Conservation (phyloP, 2,329 filamentous ascomycete species). For the Pyricularia grisea region DNA sequence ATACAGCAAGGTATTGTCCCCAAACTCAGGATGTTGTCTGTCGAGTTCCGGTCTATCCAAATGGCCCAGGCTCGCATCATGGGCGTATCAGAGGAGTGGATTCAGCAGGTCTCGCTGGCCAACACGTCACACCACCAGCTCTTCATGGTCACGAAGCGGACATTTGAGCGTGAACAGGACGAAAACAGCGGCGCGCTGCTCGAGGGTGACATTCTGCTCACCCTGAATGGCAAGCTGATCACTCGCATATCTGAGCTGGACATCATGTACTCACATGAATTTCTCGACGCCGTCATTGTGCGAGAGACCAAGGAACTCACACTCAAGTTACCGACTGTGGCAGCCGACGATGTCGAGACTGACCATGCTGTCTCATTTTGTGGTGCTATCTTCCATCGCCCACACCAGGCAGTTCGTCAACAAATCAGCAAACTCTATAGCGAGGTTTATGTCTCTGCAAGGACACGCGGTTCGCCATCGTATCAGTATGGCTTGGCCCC, state of each 20-base stretch:
- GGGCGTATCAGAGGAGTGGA: slow-evolving; percentile 95
- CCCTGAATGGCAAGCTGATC: slow-evolving; percentile 83
- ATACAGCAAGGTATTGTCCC: slow-evolving; percentile 74
- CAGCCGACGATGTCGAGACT: slow-evolving; percentile 86
- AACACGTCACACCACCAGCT: slow-evolving; percentile 92
- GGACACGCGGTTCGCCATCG: slow-evolving; percentile 71
- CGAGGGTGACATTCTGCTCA: slow-evolving; percentile 89
- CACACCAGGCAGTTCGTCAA: slow-evolving; percentile 92
- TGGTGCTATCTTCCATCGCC: slow-evolving; percentile 83
- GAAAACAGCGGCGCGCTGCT: slow-evolving; percentile 46
- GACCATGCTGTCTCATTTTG: slow-evolving; percentile 90
- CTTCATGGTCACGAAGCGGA: slow-evolving; percentile 90
- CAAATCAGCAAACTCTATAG: slow-evolving; percentile 95
- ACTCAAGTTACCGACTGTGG: slow-evolving; percentile 73
- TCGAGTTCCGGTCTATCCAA: slow-evolving; percentile 89
- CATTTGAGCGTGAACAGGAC: slow-evolving; percentile 43
- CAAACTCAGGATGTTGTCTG: slow-evolving; percentile 79
- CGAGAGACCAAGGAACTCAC: slow-evolving; percentile 72
- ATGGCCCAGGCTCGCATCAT: slow-evolving; percentile 97
- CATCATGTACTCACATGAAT: slow-evolving; percentile 86
- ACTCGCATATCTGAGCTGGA: slow-evolving; percentile 90
- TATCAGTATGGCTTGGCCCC: slow-evolving; percentile 89
- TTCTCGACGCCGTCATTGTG: slow-evolving; percentile 76
- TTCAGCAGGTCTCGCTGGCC: slow-evolving; percentile 75
- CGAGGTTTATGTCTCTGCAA: slow-evolving; percentile 89